Conservation (phyloP, 257 asterid species). For the Solanum bulbocastanum region DNA sequence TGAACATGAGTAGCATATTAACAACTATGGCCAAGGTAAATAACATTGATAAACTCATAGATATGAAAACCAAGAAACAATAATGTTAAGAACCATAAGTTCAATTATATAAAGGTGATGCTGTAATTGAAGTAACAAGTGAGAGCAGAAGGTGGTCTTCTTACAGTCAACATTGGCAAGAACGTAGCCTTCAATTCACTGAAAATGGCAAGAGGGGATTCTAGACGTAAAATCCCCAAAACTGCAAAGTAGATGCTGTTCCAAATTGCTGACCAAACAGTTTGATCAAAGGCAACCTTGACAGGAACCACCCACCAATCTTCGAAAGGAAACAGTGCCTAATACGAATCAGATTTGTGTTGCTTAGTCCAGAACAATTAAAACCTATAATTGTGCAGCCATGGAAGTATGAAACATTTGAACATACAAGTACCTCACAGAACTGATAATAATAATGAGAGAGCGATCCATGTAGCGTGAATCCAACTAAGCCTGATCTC, state of each 20-base stretch:
- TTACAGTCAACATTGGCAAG: conserved; percentile 81
- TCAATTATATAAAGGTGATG: neutral
- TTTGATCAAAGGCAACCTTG: conserved; percentile 73
- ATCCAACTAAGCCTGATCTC: conserved; percentile 78
- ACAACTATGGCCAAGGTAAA: neutral
- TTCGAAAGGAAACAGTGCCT: conserved; percentile 74
- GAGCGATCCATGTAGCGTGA: conserved; percentile 75
- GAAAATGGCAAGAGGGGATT: conserved; percentile 49
- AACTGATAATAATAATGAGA: conserved; percentile 80
- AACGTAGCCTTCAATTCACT: conserved; percentile 65
- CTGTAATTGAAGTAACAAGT: neutral
- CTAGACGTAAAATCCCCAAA: conserved; percentile 61
- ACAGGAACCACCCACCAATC: conserved; percentile 98
- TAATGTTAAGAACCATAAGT: neutral
- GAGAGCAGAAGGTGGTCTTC: conserved; percentile 9
- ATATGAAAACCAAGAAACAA: neutral
- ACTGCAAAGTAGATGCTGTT: conserved; percentile 67
- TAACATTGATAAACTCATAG: neutral
- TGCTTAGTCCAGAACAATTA: neutral
- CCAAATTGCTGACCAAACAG: conserved; percentile 79
- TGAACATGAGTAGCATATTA: neutral
- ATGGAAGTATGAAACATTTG: neutral
- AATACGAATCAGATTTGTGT: neutral
- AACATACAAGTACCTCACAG: conserved; percentile 49
- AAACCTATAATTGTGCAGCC: neutral